phyloP scores from a whole-genome alignment of 345 rosid genomes.

The Rhizophora apiculata region DNA sequence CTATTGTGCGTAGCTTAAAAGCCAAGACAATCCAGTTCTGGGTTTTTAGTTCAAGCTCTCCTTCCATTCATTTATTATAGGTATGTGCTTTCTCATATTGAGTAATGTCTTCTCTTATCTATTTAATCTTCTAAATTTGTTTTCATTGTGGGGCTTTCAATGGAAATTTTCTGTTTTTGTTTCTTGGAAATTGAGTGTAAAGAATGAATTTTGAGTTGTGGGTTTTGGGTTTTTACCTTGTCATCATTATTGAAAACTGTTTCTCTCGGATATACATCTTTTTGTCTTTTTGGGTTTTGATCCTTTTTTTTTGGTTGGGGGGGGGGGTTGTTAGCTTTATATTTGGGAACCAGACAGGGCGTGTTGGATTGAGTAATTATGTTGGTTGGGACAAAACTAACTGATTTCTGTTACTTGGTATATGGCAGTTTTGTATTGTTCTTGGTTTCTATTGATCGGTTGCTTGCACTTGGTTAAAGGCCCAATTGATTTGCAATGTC shows the following conservation, averaged over 20 bases:
- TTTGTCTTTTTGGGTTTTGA: neutral
- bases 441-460: constrained; percentile 11
- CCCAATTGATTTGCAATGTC: constrained; percentile 15
- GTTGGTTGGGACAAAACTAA: constrained; percentile 32
- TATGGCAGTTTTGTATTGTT: constrained; percentile 6
- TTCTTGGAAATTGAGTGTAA: constrained; percentile 16
- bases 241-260: neutral
- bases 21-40: neutral
- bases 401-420: constrained; percentile 30
- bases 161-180: neutral
- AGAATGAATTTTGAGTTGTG: constrained; percentile 18
- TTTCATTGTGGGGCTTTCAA: neutral
- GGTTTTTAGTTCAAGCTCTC: neutral
- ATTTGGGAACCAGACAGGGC: neutral
- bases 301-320: neutral
- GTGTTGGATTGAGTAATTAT: constrained; percentile 20
- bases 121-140: neutral
- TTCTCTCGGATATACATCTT: too few species aligned
- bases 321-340: neutral
- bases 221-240: constrained; percentile 9
- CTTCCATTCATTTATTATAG: neutral
- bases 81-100: neutral
- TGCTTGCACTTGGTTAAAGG: constrained; percentile 5
- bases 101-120: neutral
- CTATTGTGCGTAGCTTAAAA: neutral